A percentile compares a stretch with the other conserved stretches of the same genome.
These are phyloP conservation scores for Chlorella sp. DNA, from an alignment of 139 green algal genomes.

Conservation along the genomic window DNA sequence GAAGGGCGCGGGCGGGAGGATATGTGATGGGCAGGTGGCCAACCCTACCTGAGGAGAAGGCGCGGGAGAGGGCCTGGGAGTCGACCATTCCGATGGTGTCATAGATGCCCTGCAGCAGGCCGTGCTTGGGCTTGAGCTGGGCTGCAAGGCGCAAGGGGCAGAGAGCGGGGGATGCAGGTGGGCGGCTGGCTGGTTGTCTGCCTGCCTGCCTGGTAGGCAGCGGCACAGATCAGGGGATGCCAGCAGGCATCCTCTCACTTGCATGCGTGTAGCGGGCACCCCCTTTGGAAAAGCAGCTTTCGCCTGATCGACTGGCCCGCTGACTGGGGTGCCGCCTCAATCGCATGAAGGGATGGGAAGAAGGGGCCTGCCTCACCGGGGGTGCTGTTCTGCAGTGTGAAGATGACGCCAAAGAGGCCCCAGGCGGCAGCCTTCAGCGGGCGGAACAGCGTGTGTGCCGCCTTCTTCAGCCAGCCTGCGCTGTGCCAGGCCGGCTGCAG, in stretches of 20 bases:
- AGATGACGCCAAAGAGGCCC: slow-evolving; percentile 27
- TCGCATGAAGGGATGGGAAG: background rate
- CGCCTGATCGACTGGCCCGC: background rate
- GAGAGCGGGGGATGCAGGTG: background rate
- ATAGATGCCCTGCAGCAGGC: slow-evolving; percentile 21
- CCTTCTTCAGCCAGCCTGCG: background rate
- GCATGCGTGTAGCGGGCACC: too few relatives aligned
- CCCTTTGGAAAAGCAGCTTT: background rate
- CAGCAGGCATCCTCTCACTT: too few relatives aligned
- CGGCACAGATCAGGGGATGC: too few relatives aligned
- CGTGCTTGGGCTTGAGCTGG: background rate
- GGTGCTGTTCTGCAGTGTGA: background rate
- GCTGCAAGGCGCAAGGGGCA: background rate
- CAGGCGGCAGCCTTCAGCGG: slow-evolving; percentile 9
- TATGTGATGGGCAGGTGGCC: background rate
- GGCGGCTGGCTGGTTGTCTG: background rate
- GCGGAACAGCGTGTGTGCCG: background rate
- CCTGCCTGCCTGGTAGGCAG: too few relatives aligned
- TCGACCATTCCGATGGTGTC: slow-evolving; percentile 26
- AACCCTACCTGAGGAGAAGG: background rate
- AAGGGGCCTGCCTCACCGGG: background rate
- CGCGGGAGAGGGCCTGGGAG: background rate
- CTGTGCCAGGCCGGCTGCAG: slow-evolving; percentile 18
- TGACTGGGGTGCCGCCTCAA: too few relatives aligned
- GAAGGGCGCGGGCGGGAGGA: background rate